phyloP scores from a whole-genome alignment of 345 rosid genomes.

The Lumnitzera racemosa region DNA sequence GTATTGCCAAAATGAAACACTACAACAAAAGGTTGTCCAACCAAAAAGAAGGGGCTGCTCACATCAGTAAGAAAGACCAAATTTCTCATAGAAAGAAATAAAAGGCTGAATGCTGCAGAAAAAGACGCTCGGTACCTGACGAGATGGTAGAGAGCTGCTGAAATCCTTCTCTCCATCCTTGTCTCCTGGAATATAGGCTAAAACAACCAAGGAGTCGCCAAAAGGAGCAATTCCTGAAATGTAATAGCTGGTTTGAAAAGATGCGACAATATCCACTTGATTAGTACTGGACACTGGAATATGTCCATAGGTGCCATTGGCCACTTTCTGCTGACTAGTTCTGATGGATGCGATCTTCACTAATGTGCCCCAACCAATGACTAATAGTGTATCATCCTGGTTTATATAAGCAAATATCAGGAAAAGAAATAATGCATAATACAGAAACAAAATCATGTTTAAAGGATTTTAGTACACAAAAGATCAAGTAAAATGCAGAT shows the following conservation, averaged over 20 bases:
- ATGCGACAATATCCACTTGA: slow-evolving; percentile 93
- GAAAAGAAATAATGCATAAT: no score
- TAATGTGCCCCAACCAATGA: slow-evolving; percentile 96
- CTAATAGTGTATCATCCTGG: slow-evolving; percentile 85
- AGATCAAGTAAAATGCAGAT: no score
- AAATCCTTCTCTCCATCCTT: slow-evolving; percentile 79
- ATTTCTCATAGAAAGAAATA: no score
- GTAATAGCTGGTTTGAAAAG: slow-evolving; percentile 94
- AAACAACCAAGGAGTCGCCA: slow-evolving; percentile 96
- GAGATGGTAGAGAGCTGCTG: slow-evolving; percentile 53
- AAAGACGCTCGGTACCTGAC: slow-evolving; percentile 55
- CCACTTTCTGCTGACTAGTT: slow-evolving; percentile 42
- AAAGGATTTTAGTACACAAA: no score
- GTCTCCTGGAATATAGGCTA: slow-evolving; percentile 84
- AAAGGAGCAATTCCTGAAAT: slow-evolving; percentile 99
- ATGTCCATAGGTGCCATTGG: slow-evolving; percentile 58
- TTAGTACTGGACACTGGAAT: slow-evolving; percentile 51
- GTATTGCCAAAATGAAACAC: no score
- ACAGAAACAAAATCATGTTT: no score
- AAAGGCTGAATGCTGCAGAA: neutral
- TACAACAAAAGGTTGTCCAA: no score
- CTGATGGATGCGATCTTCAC: slow-evolving; percentile 91
- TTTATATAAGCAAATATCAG: slow-evolving; percentile 4
- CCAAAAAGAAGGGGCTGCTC: no score
- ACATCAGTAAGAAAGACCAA: no score